Conservation (phyloP, 176 grass and related monocot genomes). For the Zoysia pacifica region DNA sequence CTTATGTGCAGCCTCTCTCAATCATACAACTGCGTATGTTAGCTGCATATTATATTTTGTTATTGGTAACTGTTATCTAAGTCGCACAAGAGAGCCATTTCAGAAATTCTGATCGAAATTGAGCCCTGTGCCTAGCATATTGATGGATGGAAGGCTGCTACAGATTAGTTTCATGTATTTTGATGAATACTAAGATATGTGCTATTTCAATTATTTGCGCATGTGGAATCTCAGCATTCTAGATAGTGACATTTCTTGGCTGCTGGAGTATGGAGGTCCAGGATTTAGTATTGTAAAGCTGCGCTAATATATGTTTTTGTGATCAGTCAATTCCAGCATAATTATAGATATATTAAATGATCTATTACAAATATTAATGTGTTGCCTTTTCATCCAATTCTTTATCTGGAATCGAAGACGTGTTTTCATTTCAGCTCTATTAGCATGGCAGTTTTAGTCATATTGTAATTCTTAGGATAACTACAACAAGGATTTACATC, state of each 20-base stretch:
- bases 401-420: not conserved
- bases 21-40: not conserved
- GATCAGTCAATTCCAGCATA: not conserved
- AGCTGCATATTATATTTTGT: not conserved
- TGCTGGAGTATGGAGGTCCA: conserved; percentile 7
- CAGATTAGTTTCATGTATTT: not conserved
- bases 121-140: not conserved
- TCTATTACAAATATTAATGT: not conserved
- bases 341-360: not conserved
- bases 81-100: not conserved
- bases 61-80: not conserved
- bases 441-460: not conserved
- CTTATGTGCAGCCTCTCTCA: not conserved
- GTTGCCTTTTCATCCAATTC: not conserved
- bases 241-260: not conserved
- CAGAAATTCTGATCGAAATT: not conserved
- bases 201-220: not conserved
- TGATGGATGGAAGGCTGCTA: not conserved
- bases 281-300: not conserved
- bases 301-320: conserved; percentile 1
- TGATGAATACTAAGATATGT: not conserved
- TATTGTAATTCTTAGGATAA: not conserved
- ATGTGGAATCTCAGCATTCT: not conserved
- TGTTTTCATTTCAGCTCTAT: not conserved
- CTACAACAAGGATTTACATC: not conserved